These are phyloP conservation scores for Paragyromitra xinjiangensis DNA, from an alignment of 495 filamentous ascomycete species.

Conservation along the genomic window DNA sequence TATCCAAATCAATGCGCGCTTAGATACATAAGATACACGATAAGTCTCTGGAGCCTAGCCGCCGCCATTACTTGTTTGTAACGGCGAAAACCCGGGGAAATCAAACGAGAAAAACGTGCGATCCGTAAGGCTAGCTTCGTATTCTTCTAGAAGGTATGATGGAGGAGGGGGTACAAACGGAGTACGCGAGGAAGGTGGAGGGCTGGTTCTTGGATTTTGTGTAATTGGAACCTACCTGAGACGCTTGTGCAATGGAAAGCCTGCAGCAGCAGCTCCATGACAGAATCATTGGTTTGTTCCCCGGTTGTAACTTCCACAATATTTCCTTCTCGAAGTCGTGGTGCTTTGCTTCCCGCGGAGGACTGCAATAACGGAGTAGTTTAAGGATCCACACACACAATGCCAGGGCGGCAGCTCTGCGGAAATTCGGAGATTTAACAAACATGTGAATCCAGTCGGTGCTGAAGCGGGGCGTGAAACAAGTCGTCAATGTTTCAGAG, in stretches of 20 bases:
- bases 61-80: conserved; percentile 27
- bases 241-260: conserved; percentile 14
- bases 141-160: conserved; percentile 48
- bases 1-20: conserved; percentile 47
- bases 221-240: conserved; percentile 26
- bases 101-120: conserved; percentile 48
- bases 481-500: conserved; percentile 33
- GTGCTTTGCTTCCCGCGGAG: conserved; percentile 11
- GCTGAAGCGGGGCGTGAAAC: conserved; percentile 22
- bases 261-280: not conserved
- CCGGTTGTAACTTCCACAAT: conserved; percentile 30
- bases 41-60: conserved; percentile 37
- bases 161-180: not conserved
- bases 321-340: conserved; percentile 30
- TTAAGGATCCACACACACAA: conserved; percentile 16
- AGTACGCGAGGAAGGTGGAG: conserved; percentile 8
- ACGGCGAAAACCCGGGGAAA: conserved; percentile 34
- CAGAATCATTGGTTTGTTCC: conserved; percentile 31
- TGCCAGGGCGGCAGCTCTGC: not conserved
- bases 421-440: conserved; percentile 12
- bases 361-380: conserved; percentile 9
- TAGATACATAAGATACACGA: conserved; percentile 41
- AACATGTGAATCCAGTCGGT: conserved; percentile 32
- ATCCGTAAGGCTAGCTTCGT: conserved; percentile 38
- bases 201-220: not conserved